Base-by-base conservation (phyloP, 2,329 filamentous ascomycete genomes). In the Fusarium circinatum region DNA sequence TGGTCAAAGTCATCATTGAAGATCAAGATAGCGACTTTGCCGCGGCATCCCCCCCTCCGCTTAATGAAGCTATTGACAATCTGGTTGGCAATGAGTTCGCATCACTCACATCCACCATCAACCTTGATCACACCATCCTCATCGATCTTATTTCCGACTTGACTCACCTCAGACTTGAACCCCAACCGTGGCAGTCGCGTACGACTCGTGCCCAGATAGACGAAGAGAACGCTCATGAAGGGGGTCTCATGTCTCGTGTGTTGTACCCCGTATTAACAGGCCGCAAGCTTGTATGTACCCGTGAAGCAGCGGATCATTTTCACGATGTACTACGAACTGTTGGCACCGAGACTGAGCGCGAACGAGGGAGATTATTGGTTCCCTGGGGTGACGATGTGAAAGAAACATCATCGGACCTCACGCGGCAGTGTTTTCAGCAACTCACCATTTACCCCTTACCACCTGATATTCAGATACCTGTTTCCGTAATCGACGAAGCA, bases 51-150 rank as follows among this genome's bases (percentile, higher is more conserved):
- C 57, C 75, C 15, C 81, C 80, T 4, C 28, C 62, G 10, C 62
- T 83, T 17, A 71, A 77, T 0, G 65, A 57, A 22, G 81, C 81
- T 26, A 70, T 84, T 14, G 49, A 64, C 10, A 80, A 79, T 20
- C 75, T 84, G 3, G 61, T 83, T 13, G 75, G 78, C 6, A 70
- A 82, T 60, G 78, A 81, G 48, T 71, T 81, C 20, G 78, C 74
- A 22, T 75, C 76, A 14, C 81, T 84, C 24, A 83, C 83, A 9
- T 24, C 71, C 1, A 83, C 80, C 9, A 64, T 85, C 26, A 85
- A 85, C 65, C 76, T 85, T 59, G 83, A 85, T 48, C 83, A 84
- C 62, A 84, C 83, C 11, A 79, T 84, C 45, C 80, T 85, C 20
- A 80, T 85, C 45, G 81, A 83, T 47, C 77, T 85, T 34, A 79